Evolutionary conservation across 1,139 yeast species (phyloP).

Genomic region (Candida frijolesensis): DNA sequence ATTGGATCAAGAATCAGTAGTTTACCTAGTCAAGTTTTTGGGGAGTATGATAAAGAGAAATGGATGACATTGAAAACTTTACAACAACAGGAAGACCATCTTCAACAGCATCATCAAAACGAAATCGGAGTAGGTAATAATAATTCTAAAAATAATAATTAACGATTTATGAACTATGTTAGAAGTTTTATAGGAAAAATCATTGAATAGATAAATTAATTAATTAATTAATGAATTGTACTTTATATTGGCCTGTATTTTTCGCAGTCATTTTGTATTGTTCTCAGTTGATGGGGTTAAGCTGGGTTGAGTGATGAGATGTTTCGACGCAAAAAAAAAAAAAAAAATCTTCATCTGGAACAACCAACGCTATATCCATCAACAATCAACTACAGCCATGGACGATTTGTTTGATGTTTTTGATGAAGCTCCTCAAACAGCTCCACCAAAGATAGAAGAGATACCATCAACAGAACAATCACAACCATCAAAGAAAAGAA

Average conservation of each 20-base stretch:
- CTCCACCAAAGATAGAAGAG: conserved; percentile 26
- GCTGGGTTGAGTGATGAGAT: background rate
- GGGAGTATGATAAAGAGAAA: conserved; percentile 66
- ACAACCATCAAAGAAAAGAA: conserved; percentile 11
- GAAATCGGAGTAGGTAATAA: background rate
- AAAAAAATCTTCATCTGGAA: background rate
- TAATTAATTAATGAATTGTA: too few species aligned
- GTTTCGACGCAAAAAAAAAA: background rate
- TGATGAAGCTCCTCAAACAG: conserved; percentile 53
- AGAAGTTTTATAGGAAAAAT: too few species aligned
- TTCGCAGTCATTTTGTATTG: background rate
- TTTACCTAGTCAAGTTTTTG: conserved; percentile 60
- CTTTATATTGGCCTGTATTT: background rate
- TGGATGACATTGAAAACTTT: conserved; percentile 54
- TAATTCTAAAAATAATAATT: background rate
- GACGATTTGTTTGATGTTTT: conserved; percentile 73
- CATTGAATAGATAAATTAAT: too few species aligned
- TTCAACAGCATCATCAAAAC: background rate
- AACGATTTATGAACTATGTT: background rate
- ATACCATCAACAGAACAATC: conserved; percentile 10
- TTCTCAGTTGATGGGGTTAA: too few species aligned
- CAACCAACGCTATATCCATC: conserved; percentile 1
- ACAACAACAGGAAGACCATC: background rate
- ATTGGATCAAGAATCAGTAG: conserved; percentile 45
- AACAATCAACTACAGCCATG: conserved; percentile 19